Evolutionary conservation across 202 grass and related monocot genomes (phyloP), one percentile per base, ranked within the genome.

Genomic region (Panicum hallii): DNA sequence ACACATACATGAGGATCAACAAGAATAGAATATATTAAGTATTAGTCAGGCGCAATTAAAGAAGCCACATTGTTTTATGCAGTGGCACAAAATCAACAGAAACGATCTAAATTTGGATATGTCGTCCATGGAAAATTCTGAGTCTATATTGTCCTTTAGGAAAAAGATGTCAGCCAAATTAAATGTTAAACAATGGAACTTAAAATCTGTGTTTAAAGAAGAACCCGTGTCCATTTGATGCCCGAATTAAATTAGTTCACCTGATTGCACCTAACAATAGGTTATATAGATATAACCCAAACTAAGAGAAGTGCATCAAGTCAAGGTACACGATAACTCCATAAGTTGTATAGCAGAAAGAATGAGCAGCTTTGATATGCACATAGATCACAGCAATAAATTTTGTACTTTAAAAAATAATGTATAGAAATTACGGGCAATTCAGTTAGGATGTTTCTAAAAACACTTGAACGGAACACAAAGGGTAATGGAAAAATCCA

Each of bases 181-280:
- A 80, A 86, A 78, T 63, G 20, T 64, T 54, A 60, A 60, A 45
- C 58, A 23, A n/a, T 85, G 54, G 40, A 78, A 81, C 15, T 70
- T 34, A 16, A 10, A 32, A 12, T 14, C 13, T 83, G 26, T 4
- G 49, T 72, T 48, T 15, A 4, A 61, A 60, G 4, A 72, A 30
- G 10, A 70, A 57, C 70, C 0, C 1, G 1, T 74, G 47, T 54
- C 52, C 32, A 74, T 74, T 43, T 53, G 45, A 48, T 74, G 13
- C 44, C 69, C 5, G 2, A 43, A 41, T 49, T 23, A 63, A 34
- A 83, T 36, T 63, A 80, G 23, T 63, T 64, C 42, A 7, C 47
- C 40, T 55, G 47, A 84, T 54, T 44, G 34, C 5, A 44, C 69
- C 47, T 73, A 80, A 45, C 23, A 55, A 38, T 22, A 54, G n/a